Base-by-base conservation (phyloP, 176 grass and related monocot species). In the Aegilops tauschii region DNA sequence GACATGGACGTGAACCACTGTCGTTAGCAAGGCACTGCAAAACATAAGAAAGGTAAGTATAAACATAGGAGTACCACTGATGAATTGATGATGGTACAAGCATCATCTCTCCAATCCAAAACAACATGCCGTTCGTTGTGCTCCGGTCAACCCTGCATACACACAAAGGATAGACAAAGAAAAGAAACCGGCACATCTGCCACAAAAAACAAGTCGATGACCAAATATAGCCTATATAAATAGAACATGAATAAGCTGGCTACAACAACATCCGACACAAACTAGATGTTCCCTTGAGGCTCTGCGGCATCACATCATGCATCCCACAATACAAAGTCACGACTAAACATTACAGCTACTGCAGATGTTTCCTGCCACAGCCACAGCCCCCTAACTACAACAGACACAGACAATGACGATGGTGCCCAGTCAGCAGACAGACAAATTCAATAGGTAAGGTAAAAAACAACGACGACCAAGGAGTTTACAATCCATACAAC, bases 281-380 rank as follows among this genome's bases (percentile, higher is more conserved):
- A 29, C 47, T 81, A 25, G 58, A 90, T 28, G 25, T 59, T 67
- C 21, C 13, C 80, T 58, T 1, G 80, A 89, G 28, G 64, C 47
- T 86, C 39, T 14, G 40, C 66, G 30, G 21, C 36, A 70, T 76
- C 21, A 69, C 50, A 70, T 76, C 21, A 69, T 30, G 72, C 79
- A 80, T 79, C 45, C 29, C 2, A 85, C 54, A 79, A 90, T 73
- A 85, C 1, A 59, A 82, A 59, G 74, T 84, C 87, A 84, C 20
- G 35, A 54, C 82, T 88, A 88, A 88, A 73, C 62, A 88, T 85
- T 70, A 91, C 82, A 85, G 61, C 82, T 91, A 88, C 74, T 73
- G 56, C 77, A 78, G 82, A 85, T 42, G 32, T 86, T 65, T 85
- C 29, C 52, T 81, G 82, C 86, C 82, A 77, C 52, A 39, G 82